phyloP scores from a whole-genome alignment of 345 rosid species.

The Euphorbia lathyris region DNA sequence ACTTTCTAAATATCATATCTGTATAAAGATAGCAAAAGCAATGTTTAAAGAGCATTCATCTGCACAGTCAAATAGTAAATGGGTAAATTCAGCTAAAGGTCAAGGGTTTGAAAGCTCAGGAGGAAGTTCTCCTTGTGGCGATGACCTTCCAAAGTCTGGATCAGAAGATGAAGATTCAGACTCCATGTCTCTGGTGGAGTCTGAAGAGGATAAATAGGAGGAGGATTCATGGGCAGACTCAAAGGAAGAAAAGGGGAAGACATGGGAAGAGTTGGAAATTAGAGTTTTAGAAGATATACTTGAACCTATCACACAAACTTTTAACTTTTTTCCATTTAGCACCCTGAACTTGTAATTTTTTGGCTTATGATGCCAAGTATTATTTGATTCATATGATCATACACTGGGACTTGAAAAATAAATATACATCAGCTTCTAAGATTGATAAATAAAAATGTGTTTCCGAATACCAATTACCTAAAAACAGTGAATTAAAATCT shows the following conservation, averaged over 20 bases:
- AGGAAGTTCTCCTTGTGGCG: constrained; percentile 35
- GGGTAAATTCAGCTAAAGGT: constrained; percentile 21
- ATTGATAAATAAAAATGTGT: no score
- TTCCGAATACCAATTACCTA: no score
- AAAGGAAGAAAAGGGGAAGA: constrained; percentile 91
- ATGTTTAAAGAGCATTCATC: neutral
- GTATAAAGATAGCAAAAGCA: neutral
- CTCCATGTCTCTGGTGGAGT: constrained; percentile 73
- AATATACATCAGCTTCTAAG: no score
- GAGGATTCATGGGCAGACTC: constrained; percentile 66
- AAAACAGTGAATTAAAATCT: no score
- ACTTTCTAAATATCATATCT: neutral
- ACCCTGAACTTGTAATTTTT: no score
- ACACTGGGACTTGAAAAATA: no score
- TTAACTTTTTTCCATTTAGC: no score
- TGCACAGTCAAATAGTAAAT: neutral
- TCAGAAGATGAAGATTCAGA: constrained; percentile 59
- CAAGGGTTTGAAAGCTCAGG: constrained; percentile 60
- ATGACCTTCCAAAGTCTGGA: constrained; percentile 48
- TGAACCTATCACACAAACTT: no score
- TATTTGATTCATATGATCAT: no score
- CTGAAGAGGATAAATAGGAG: constrained; percentile 73
- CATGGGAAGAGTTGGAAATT: constrained; percentile 98
- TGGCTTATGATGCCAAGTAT: no score
- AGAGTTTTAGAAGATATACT: no score